A percentile compares a stretch with the other conserved stretches of the same genome.
phyloP scores from a whole-genome alignment of 2,329 filamentous ascomycete genomes.

The Trichoderma guizhouense region DNA sequence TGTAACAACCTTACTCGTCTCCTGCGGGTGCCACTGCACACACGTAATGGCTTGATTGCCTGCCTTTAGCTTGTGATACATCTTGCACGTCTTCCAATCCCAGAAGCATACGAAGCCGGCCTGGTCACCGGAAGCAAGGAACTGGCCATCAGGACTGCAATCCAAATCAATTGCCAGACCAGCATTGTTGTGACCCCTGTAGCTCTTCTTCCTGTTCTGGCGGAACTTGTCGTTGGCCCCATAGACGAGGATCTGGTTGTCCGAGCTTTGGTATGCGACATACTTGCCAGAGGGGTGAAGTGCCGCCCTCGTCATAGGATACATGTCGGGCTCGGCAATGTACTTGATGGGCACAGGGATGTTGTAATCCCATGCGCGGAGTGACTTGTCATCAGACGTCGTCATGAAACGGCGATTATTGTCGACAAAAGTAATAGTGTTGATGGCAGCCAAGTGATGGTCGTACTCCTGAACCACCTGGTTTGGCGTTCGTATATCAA shows the following conservation, averaged over 20 bases:
- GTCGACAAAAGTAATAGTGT: slow-evolving; percentile 95
- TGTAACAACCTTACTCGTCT: slow-evolving; percentile 89
- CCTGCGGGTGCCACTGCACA: slow-evolving; percentile 94
- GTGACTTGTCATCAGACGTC: slow-evolving; percentile 93
- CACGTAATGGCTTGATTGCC: slow-evolving; percentile 80
- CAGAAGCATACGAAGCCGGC: slow-evolving; percentile 92
- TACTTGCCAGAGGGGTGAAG: slow-evolving; percentile 89
- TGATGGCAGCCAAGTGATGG: slow-evolving; percentile 95
- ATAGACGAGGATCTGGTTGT: slow-evolving; percentile 97
- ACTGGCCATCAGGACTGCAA: slow-evolving; percentile 87
- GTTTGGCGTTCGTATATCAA: slow-evolving; percentile 74
- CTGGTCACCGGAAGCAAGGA: slow-evolving; percentile 81
- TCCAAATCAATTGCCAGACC: slow-evolving; percentile 89
- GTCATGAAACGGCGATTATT: slow-evolving; percentile 94
- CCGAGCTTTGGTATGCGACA: slow-evolving; percentile 86
- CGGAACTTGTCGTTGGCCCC: slow-evolving; percentile 92
- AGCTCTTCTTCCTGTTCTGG: slow-evolving; percentile 95
- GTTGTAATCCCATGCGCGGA: slow-evolving; percentile 97
- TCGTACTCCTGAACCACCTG: slow-evolving; percentile 96
- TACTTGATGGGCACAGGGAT: slow-evolving; percentile 99
- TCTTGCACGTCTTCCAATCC: slow-evolving; percentile 99
- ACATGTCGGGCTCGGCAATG: slow-evolving; percentile 97
- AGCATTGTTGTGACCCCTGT: slow-evolving; percentile 92
- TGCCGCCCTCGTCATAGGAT: slow-evolving; percentile 82
- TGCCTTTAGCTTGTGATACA: slow-evolving; percentile 94